phyloP scores from a whole-genome alignment of 2,329 filamentous ascomycete genomes.

The Davidsoniella australis region DNA sequence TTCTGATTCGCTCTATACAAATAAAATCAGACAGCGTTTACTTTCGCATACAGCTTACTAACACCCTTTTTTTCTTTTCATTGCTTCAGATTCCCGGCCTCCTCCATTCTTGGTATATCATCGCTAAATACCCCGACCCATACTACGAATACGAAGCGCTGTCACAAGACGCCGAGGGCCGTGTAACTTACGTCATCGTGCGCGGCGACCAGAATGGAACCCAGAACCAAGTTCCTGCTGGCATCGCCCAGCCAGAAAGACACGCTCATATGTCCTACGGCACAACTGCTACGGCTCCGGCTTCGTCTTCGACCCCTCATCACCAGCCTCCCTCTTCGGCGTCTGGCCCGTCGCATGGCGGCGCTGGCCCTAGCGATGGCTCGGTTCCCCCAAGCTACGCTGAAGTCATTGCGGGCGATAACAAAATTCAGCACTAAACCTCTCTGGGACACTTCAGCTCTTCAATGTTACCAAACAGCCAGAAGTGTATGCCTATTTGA shows the following conservation, averaged over 20 bases:
- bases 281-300: slow-evolving; percentile 19
- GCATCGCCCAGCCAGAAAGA: slow-evolving; percentile 16
- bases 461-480: too few relatives aligned
- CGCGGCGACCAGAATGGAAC: slow-evolving; percentile 21
- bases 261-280: slow-evolving; percentile 30
- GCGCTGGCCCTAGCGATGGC: slow-evolving; percentile 23
- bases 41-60: background rate
- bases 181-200: slow-evolving; percentile 66
- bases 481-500: too few relatives aligned
- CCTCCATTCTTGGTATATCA: slow-evolving; percentile 95
- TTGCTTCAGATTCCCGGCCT: slow-evolving; percentile 54
- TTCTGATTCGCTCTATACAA: background rate
- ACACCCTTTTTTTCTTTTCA: background rate
- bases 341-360: slow-evolving; percentile 25
- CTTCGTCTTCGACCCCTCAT: slow-evolving; percentile 16
- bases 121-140: slow-evolving; percentile 68
- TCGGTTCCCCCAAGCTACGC: slow-evolving; percentile 68
- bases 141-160: slow-evolving; percentile 53
- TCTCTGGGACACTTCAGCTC: too few relatives aligned
- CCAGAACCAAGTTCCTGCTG: slow-evolving; percentile 27
- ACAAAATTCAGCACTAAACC: slow-evolving; percentile 57
- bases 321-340: slow-evolving; percentile 20
- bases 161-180: slow-evolving; percentile 38
- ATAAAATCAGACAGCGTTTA: background rate
- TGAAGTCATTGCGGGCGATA: slow-evolving; percentile 73